Evolutionary conservation across 2,329 filamentous ascomycete genomes (phyloP), one percentile per base, ranked within the genome.

Genomic region (Aspergillus clavatus): DNA sequence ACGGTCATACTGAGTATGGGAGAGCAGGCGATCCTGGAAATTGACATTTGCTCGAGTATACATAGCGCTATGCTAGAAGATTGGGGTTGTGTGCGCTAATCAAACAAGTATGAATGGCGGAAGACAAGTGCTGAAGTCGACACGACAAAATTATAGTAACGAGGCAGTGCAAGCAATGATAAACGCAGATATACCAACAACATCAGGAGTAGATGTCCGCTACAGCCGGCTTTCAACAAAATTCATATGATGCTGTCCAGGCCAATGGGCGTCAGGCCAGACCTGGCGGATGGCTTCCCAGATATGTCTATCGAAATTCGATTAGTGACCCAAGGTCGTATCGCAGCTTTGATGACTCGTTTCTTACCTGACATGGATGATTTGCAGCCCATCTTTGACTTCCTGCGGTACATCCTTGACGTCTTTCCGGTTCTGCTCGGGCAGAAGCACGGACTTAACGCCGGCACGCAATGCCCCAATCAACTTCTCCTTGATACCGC

Each of bases 401-500:
- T 98, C 93, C 52, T 85, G 78, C 0, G 93, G 93, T 44, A 97
- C 75, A 69, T 97, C 91, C 68, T 86, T 87, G 47, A 87, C 85
- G 64, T 98, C 93, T 71, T 97, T 97, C 52, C 84, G 80, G 66
- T 98, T 98, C 56, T 87, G 85, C 24, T 84, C 80, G 3, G 93
- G 93, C 6, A 98, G 74, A 48, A 98, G 68, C 6, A 98, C 91
- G 24, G 88, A 91, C 77, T 95, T 95, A 50, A 98, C 91, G 22
- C 93, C 93, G 2, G 93, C 93, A 44, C 91, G 80, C 62, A 94
- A 76, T 7, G 93, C 93, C 18, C 93, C 93, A 62, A 98, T 97
- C 42, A 97, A 77, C 70, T 98, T 98, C 80, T 98, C 91, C 72
- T 97, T 96, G 72, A 98, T 97, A 14, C 93, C 93, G 42, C 93